Base-by-base conservation (phyloP, 2,329 filamentous ascomycete genomes). In the Ophiostoma piceae region DNA sequence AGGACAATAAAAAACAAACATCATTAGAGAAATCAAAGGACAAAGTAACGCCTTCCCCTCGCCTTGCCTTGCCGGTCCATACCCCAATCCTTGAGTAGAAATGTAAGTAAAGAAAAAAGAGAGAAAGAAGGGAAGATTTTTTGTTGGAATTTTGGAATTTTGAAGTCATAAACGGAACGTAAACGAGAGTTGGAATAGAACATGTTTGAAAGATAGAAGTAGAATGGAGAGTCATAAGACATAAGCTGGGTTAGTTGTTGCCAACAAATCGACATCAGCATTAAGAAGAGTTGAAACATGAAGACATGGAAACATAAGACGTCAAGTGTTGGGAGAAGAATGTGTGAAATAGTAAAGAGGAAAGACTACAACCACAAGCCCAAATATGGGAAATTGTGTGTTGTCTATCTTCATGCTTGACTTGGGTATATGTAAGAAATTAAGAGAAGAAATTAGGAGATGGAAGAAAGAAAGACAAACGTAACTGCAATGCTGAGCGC, bases 371-470 rank as follows among this genome's bases (percentile, higher is more conserved):
- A 19, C 4, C 54, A 41, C 47, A 39, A 39, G 35, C n/a, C 35
- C 32, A 19, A 35, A 35, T 9, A 2, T n/a, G 2, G 19, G 16
- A 35, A 37, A n/a, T 19, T 16, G 35, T 22, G 62, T 65, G 62
- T 8, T 41, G 62, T 35, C 62, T 39, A 26, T 9, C 35, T 41
- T 14, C 62, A 65, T 65, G 62, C 62, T 65, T 65, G n/a, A 35
- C 35, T 35, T 65, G 62, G 62, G 67, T 65, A 65, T 65, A 65
- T 65, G 62, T 39, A 47, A 43, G 12, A 62, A 32, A 68, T n/a
- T n/a, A 41, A 47, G 51, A 67, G 51, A 39, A 47, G 51, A 35
- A 64, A 64, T 5, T 14, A 39, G 16, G 32, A 32, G 4, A 39
- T 5, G 41, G 7, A 47, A n/a, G 66, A 26, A 32, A 22, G 54